phyloP scores from a whole-genome alignment of 148 eudicot genomes.

The Chenopodium quinoa region DNA sequence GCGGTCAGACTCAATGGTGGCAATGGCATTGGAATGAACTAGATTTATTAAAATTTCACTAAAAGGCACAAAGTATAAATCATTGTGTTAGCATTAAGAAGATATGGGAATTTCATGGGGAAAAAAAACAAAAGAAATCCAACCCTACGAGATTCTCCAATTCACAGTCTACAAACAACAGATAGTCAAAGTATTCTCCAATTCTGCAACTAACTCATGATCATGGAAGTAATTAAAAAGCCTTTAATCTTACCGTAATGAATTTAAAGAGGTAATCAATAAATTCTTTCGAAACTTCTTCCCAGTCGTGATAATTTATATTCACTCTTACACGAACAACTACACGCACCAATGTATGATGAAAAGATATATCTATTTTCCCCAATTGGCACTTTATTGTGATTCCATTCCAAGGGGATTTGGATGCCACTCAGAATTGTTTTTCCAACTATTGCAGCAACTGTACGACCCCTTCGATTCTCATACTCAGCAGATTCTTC shows the following conservation, averaged over 20 bases:
- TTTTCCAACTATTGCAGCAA: background rate
- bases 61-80: too few species aligned
- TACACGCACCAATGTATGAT: background rate
- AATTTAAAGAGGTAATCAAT: background rate
- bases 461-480: background rate
- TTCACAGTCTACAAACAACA: too few species aligned
- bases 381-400: background rate
- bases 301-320: background rate
- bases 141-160: too few species aligned
- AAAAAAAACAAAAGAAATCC: too few species aligned
- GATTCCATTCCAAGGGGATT: slow-evolving; percentile 1
- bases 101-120: too few species aligned
- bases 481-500: background rate
- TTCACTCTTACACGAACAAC: slow-evolving; percentile 3
- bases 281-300: background rate
- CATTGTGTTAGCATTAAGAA: too few species aligned
- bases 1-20: too few species aligned
- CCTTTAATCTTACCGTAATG: background rate
- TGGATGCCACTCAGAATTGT: background rate
- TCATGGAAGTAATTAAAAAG: too few species aligned
- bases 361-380: background rate
- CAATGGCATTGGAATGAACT: too few species aligned
- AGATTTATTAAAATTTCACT: too few species aligned
- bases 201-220: too few species aligned
- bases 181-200: too few species aligned